Percentiles rank a stretch among this genome's conserved stretches.
Conservation (phyloP, 495 filamentous ascomycete species). For the Xylaria acuta region DNA sequence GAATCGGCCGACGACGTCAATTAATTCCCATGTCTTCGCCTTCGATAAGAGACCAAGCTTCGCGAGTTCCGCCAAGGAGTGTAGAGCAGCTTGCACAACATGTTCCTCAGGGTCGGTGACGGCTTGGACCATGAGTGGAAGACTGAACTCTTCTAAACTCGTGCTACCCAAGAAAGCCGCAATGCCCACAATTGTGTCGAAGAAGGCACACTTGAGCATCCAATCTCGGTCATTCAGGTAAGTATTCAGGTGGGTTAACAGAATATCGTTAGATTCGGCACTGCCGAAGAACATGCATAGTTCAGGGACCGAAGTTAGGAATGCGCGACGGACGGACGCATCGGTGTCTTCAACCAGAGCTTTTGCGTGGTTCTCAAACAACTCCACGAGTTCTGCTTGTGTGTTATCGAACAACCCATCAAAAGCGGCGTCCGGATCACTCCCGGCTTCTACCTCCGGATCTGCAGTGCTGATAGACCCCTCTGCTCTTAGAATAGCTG, state of each 20-base stretch:
- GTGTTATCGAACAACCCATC: constrained; percentile 85
- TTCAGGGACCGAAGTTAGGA: constrained; percentile 90
- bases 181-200: constrained; percentile 93
- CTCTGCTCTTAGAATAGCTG: constrained; percentile 84
- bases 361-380: constrained; percentile 89
- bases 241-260: constrained; percentile 94
- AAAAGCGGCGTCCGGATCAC: constrained; percentile 64
- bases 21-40: constrained; percentile 83
- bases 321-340: constrained; percentile 87
- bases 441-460: constrained; percentile 78
- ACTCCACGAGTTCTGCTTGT: constrained; percentile 72
- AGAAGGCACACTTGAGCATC: constrained; percentile 96
- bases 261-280: constrained; percentile 86
- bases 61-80: constrained; percentile 88
- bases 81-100: constrained; percentile 88
- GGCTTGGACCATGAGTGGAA: constrained; percentile 97
- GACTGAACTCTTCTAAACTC: constrained; percentile 91
- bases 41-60: constrained; percentile 85
- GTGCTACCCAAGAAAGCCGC: constrained; percentile 86
- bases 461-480: constrained; percentile 79
- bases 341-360: constrained; percentile 85
- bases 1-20: constrained; percentile 80
- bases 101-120: constrained; percentile 94
- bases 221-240: constrained; percentile 97
- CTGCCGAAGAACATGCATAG: constrained; percentile 96